These are phyloP conservation scores for Cinnamomum chago DNA, from an alignment of 164 flowering plant genomes.

Conservation along the genomic window DNA sequence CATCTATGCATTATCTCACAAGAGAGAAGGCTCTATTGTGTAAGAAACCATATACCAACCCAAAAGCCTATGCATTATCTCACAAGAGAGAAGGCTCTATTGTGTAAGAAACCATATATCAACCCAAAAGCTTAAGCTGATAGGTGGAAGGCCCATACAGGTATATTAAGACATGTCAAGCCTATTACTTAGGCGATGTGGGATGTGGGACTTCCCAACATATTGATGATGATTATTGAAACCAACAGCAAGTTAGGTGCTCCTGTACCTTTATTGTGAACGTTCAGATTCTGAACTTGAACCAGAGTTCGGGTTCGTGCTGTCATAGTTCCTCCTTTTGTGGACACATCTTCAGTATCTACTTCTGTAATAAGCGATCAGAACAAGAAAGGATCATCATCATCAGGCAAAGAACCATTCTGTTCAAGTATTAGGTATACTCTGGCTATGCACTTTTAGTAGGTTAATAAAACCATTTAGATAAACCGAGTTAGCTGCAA, in stretches of 20 bases:
- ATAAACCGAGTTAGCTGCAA: not conserved
- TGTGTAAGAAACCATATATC: no score
- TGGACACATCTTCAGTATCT: not conserved
- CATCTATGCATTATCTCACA: not conserved
- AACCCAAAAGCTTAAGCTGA: no score
- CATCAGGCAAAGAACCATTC: not conserved
- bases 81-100: no score
- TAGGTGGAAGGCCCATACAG: no score
- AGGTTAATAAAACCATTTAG: not conserved
- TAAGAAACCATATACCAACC: no score
- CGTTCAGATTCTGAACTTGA: constrained; percentile 32
- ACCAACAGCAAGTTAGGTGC: not conserved
- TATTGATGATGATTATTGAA: not conserved
- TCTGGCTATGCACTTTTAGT: not conserved
- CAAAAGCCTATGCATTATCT: no score
- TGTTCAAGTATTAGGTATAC: no score
- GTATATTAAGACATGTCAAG: no score
- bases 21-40: not conserved
- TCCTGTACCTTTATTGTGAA: constrained; percentile 26
- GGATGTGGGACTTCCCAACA: no score
- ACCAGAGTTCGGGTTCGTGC: constrained; percentile 19
- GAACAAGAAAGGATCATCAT: not conserved
- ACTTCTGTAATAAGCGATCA: not conserved
- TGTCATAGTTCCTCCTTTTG: constrained; percentile 23
- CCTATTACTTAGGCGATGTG: no score